Conservation (phyloP, 2,329 filamentous ascomycete genomes). For the Mollisiaceae sp. region DNA sequence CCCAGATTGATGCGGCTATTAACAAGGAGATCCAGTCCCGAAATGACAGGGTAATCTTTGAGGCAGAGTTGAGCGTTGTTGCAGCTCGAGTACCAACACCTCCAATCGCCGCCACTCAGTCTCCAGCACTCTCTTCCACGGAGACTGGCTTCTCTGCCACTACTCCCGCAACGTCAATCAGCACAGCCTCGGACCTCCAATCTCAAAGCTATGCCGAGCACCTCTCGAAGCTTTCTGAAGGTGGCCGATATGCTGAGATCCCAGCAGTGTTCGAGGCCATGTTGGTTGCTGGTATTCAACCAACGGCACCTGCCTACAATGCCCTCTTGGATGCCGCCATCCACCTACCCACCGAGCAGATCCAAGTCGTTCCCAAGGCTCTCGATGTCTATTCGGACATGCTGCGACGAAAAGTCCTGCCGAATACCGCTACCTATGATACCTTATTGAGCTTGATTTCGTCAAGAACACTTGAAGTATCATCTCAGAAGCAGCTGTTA, state of each 20-base stretch:
- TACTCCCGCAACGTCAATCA: slow-evolving; percentile 61
- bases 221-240: slow-evolving; percentile 73
- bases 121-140: slow-evolving; percentile 34
- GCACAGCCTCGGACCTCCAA: slow-evolving; percentile 61
- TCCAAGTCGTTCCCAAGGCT: slow-evolving; percentile 86
- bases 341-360: slow-evolving; percentile 76
- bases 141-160: slow-evolving; percentile 50
- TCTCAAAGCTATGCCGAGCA: slow-evolving; percentile 77
- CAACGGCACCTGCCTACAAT: slow-evolving; percentile 88
- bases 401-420: slow-evolving; percentile 81
- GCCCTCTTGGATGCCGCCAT: slow-evolving; percentile 85
- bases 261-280: slow-evolving; percentile 90
- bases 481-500: slow-evolving; percentile 71
- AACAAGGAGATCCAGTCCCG: slow-evolving; percentile 71
- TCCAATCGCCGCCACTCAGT: slow-evolving; percentile 33
- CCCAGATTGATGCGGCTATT: slow-evolving; percentile 84
- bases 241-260: slow-evolving; percentile 82
- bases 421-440: slow-evolving; percentile 85
- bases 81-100: slow-evolving; percentile 40
- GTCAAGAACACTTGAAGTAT: slow-evolving; percentile 78
- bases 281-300: slow-evolving; percentile 80
- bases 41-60: slow-evolving; percentile 49
- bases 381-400: slow-evolving; percentile 97
- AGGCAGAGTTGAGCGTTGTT: slow-evolving; percentile 41
- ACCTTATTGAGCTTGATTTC: slow-evolving; percentile 85